phyloP scores from a whole-genome alignment of 177 flowering plant species.

The Vitis hybrid region DNA sequence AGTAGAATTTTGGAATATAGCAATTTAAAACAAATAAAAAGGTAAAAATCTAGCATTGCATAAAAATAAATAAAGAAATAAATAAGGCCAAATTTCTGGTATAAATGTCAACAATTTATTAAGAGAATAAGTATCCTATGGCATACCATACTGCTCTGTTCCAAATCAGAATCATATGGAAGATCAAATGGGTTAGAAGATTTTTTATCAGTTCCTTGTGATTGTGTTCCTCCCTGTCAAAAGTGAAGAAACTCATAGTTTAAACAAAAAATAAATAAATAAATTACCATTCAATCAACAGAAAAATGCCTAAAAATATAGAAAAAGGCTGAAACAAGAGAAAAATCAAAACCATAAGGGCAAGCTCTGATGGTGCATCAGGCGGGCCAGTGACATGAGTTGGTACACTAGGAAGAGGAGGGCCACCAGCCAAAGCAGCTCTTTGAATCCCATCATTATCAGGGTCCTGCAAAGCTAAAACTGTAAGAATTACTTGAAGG shows the following conservation, averaged over 20 bases:
- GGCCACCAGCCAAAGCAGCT: slow-evolving; percentile 18
- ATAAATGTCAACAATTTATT: neutral
- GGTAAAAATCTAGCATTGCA: neutral
- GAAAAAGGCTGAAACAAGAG: neutral
- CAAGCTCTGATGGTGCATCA: slow-evolving; percentile 23
- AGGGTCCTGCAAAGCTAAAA: slow-evolving; percentile 31
- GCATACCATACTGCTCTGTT: slow-evolving; percentile 58
- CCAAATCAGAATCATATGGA: slow-evolving; percentile 58
- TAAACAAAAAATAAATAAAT: neutral
- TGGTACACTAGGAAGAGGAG: slow-evolving; percentile 15
- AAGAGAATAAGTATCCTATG: neutral
- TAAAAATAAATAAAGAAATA: neutral
- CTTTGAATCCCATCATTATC: slow-evolving; percentile 23
- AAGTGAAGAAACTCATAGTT: neutral
- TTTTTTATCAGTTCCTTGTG: slow-evolving; percentile 36
- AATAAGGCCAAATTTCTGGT: neutral
- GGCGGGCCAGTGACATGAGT: slow-evolving; percentile 25
- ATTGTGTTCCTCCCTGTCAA: slow-evolving; percentile 42
- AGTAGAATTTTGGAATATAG: neutral
- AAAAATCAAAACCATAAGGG: slow-evolving; percentile 33
- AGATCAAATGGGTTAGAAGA: slow-evolving; percentile 88
- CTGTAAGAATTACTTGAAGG: slow-evolving; percentile 5
- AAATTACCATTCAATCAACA: neutral
- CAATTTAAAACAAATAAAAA: too few relatives aligned
- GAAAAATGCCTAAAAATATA: neutral